Evolutionary conservation across 2,329 filamentous ascomycete genomes (phyloP).

Genomic region (Calonectria pteridis): DNA sequence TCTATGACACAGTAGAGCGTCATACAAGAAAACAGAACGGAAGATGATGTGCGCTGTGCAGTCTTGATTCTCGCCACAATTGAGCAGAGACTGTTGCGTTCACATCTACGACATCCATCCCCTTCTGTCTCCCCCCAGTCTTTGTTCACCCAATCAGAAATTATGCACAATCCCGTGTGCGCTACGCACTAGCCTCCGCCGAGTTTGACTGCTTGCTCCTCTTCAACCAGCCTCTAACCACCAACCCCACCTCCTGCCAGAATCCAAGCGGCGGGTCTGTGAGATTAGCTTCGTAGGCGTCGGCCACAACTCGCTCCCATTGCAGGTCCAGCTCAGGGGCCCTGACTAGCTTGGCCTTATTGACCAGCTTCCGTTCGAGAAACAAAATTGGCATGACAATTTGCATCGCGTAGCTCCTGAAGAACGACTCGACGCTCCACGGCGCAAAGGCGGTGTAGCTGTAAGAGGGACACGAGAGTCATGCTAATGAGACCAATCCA

Average conservation of each 20-base stretch:
- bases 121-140: neutral
- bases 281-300: slow-evolving; percentile 52
- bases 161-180: neutral
- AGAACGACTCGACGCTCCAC: slow-evolving; percentile 61
- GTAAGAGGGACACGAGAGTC: slow-evolving; percentile 48
- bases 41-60: neutral
- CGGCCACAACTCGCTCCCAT: slow-evolving; percentile 27
- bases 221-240: neutral
- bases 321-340: slow-evolving; percentile 22
- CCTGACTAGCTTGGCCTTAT: slow-evolving; percentile 23
- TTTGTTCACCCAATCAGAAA: neutral
- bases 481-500: slow-evolving; percentile 56
- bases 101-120: neutral
- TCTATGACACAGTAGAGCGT: neutral
- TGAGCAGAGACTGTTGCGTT: too few relatives aligned
- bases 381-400: slow-evolving; percentile 23
- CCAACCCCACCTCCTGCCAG: slow-evolving; percentile 62
- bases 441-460: slow-evolving; percentile 63
- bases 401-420: slow-evolving; percentile 66
- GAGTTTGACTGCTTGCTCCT: neutral
- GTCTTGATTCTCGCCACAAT: neutral
- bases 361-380: slow-evolving; percentile 24
- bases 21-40: neutral
- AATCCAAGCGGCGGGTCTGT: slow-evolving; percentile 62
- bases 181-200: neutral